Evolutionary conservation across 306 rosid genomes (phyloP).

Genomic region (Begonia fuchsioides): DNA sequence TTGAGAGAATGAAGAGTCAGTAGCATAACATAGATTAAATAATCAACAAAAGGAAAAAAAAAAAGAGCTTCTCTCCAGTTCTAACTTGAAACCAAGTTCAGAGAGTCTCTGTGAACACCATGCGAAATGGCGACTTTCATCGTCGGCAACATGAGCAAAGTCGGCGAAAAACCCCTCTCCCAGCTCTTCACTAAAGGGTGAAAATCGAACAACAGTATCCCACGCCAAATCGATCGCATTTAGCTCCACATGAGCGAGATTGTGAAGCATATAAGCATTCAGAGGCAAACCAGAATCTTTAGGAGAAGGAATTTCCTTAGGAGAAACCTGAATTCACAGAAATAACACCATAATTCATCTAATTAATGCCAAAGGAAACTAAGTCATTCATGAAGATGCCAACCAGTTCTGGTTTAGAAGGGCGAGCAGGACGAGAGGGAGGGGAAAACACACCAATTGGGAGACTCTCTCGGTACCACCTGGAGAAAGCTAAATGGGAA

Average conservation of each 20-base stretch:
- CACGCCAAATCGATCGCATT: constrained; percentile 95
- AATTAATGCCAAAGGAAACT: background rate
- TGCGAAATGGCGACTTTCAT: constrained; percentile 84
- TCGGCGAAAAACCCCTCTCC: constrained; percentile 85
- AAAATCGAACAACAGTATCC: constrained; percentile 90
- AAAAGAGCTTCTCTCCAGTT: background rate
- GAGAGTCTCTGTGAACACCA: constrained; percentile 98
- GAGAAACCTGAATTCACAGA: constrained; percentile 44
- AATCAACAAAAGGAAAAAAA: background rate
- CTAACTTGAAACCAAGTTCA: constrained; percentile 90
- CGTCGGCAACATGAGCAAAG: constrained; percentile 94
- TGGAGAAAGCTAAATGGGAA: constrained; percentile 71
- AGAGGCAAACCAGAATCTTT: constrained; percentile 79
- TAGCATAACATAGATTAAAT: background rate
- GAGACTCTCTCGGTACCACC: constrained; percentile 46
- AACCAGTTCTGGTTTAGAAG: constrained; percentile 44
- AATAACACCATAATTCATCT: background rate
- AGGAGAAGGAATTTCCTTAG: constrained; percentile 80
- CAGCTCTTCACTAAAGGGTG: constrained; percentile 50
- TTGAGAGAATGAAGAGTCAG: constrained; percentile 23
- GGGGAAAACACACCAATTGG: constrained; percentile 50
- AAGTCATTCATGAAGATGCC: background rate
- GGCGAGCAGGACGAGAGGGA: constrained; percentile 36
- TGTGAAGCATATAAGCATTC: constrained; percentile 88
- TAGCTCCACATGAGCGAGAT: constrained; percentile 90